These are phyloP conservation scores for Suillus placidus DNA, from an alignment of 768 basidiomycete genomes.

Conservation along the genomic window DNA sequence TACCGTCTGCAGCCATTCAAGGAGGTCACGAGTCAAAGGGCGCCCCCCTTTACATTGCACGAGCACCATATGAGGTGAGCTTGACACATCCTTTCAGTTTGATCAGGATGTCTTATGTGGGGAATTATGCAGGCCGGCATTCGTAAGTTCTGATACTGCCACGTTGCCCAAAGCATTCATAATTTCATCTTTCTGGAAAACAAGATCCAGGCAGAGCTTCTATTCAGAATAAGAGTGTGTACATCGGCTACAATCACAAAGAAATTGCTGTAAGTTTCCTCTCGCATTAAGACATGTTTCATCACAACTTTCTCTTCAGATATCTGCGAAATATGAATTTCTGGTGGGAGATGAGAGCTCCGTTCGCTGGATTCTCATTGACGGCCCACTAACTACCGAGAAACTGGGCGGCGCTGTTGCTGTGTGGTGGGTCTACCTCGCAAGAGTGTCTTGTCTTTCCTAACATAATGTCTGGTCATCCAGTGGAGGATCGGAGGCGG, in stretches of 20 bases:
- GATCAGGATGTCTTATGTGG: neutral
- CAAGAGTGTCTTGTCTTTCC: neutral
- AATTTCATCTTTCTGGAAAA: neutral
- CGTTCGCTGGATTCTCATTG: constrained; percentile 31
- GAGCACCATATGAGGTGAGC: too few species aligned
- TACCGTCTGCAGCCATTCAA: too few species aligned
- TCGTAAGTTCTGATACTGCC: constrained; percentile 1
- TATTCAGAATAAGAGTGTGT: neutral
- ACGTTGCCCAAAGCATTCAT: neutral
- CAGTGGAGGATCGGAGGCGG: constrained; percentile 6
- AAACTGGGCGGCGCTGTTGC: constrained; percentile 6
- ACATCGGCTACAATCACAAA: constrained; percentile 23
- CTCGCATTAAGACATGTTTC: neutral
- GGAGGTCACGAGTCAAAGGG: too few species aligned
- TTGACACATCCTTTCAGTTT: too few species aligned
- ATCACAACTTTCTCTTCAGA: neutral
- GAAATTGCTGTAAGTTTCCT: constrained; percentile 3
- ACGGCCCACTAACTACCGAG: neutral
- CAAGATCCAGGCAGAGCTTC: constrained; percentile 11
- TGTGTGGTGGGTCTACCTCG: neutral
- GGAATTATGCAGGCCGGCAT: neutral
- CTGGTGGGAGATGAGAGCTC: constrained; percentile 14
- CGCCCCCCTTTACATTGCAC: too few species aligned
- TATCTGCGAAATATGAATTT: constrained; percentile 37
- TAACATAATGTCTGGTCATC: too few species aligned